These are phyloP conservation scores for baker's yeast (Saccharomyces cerevisiae) DNA, from an alignment of 805 yeast species.

Conservation along the genomic window DNA sequence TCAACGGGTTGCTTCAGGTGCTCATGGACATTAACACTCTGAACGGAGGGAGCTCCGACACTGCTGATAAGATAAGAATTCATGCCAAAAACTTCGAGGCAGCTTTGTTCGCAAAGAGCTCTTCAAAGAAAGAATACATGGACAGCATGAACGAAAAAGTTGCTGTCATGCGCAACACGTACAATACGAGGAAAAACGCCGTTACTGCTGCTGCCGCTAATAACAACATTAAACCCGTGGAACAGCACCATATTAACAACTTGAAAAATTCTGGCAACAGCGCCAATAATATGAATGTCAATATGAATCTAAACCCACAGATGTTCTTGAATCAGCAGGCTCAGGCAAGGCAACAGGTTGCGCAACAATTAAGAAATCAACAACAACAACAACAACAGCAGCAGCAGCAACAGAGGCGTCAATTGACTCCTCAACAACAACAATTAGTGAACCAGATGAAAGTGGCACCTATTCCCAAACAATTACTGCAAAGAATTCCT, in stretches of 20 bases:
- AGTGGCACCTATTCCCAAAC: constrained; percentile 47
- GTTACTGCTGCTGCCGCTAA: constrained; percentile 8
- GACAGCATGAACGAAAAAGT: constrained; percentile 40
- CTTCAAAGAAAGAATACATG: constrained; percentile 44
- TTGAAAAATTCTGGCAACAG: constrained; percentile 5
- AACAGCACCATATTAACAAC: background rate
- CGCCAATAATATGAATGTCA: constrained; percentile 20
- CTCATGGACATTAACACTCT: constrained; percentile 30
- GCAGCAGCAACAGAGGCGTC: constrained; percentile 17
- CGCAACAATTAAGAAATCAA: constrained; percentile 35
- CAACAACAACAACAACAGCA: constrained; percentile 12
- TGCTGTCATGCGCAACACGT: constrained; percentile 33
- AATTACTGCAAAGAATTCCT: constrained; percentile 22
- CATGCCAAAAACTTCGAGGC: constrained; percentile 68
- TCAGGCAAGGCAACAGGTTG: constrained; percentile 44
- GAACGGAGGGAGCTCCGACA: constrained; percentile 30
- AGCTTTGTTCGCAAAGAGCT: constrained; percentile 51
- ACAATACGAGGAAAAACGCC: constrained; percentile 21
- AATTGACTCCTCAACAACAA: constrained; percentile 18
- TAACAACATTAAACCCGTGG: constrained; percentile 19
- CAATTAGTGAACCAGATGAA: constrained; percentile 41
- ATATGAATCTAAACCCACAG: constrained; percentile 30
- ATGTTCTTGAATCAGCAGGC: constrained; percentile 41
- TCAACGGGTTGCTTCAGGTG: constrained; percentile 27
- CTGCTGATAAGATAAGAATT: constrained; percentile 38